Evolutionary conservation across 257 asterid genomes (phyloP), one percentile per base, ranked within the genome.

Genomic region (Scutellaria baicalensis): DNA sequence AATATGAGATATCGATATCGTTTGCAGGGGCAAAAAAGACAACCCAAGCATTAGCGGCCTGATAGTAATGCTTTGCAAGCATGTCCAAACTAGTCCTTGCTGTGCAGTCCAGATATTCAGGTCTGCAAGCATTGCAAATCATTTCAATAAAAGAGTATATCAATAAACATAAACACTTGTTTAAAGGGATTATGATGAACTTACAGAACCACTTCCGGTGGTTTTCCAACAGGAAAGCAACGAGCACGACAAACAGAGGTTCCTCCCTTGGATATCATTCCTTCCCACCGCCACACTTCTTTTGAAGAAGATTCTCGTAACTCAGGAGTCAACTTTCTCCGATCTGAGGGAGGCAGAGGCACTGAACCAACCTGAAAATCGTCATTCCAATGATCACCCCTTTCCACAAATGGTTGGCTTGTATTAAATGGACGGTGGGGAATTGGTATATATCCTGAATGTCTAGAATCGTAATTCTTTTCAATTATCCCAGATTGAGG

Each of bases 261-360:
- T 66, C 97, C 97, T 63, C 96, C 97, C 83, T 93, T 93, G 54
- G 90, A 91, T 71, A 93, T 86, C 77, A 87, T 78, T 52, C 98
- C 98, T 82, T 93, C 98, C 98, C 98, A 93, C 79, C 85, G 89
- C 97, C 98, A 93, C 72, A 83, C 97, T 76, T 80, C 84, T 75
- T 77, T 90, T 14, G 81, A 73, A 71, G 92, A 77, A 23, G 84
- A 59, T 67, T 70, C 84, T 17, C 74, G 72, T 68, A 76, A 33
- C 42, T 87, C 90, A 52, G 92, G 79, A 38, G 76, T 63, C 74
- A 64, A 77, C 77, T 90, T 85, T 68, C 82, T 86, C 57, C 54
- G 79, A 63, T 85, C 91, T 69, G 74, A 67, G 14, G 73, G 56
- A 11, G 75, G 67, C 78, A 82, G 58, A 38, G 87, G 84, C 76